A percentile compares a stretch with the other conserved stretches of the same genome.
Conservation (phyloP, 163 green algal species). For the Chlamydomonas reinhardtii region DNA sequence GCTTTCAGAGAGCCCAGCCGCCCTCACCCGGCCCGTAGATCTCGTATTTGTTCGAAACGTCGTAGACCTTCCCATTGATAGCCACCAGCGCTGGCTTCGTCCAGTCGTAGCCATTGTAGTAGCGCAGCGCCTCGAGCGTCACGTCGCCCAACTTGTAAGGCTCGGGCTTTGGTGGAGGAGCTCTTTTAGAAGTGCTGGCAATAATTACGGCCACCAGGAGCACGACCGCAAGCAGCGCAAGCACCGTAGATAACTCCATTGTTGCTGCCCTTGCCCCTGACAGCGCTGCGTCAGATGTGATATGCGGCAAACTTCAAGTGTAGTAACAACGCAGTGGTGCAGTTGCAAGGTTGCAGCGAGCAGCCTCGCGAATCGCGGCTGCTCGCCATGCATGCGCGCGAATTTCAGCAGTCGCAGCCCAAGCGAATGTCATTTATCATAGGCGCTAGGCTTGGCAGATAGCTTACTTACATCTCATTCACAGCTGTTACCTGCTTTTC, state of each 20-base stretch:
- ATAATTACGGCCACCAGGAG: neutral
- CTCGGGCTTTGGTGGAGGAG: neutral
- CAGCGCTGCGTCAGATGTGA: too few species aligned
- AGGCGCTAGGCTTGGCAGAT: too few species aligned
- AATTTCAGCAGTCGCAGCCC: too few species aligned
- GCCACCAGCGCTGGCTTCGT: constrained; percentile 79
- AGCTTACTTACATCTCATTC: too few species aligned
- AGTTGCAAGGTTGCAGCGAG: too few species aligned
- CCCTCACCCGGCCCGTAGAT: constrained; percentile 86
- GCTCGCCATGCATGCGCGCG: too few species aligned
- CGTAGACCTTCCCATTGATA: constrained; percentile 81
- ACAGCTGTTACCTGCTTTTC: too few species aligned
- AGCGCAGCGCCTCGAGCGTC: constrained; percentile 49
- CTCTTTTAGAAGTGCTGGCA: neutral
- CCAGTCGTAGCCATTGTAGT: constrained; percentile 75
- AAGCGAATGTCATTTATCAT: too few species aligned
- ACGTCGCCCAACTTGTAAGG: constrained; percentile 68
- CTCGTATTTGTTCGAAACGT: constrained; percentile 77
- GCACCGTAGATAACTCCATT: neutral
- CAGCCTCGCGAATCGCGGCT: too few species aligned
- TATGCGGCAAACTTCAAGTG: too few species aligned
- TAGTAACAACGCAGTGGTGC: too few species aligned
- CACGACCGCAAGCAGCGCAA: neutral
- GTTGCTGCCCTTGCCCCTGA: neutral
- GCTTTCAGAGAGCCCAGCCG: neutral